Base-by-base conservation (phyloP, 441 rosid species). In the Pelargonium myrrhifolium region DNA sequence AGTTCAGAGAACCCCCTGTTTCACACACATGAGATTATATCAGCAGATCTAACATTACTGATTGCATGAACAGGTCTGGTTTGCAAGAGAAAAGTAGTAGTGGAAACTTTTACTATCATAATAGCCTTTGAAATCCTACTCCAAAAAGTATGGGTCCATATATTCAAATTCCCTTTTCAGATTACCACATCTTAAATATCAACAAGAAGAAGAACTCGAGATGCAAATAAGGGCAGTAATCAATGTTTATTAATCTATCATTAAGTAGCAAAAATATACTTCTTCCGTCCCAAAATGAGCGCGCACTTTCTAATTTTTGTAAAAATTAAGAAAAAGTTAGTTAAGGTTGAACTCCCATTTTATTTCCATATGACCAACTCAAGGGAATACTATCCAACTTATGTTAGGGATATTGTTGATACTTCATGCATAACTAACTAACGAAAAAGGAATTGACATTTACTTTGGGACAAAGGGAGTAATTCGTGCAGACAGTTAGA, bases 1-100 rank as follows among this genome's bases (percentile, higher is more conserved):
- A 65, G 65, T 75, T 81, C 67, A 93, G 74, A 72, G 68, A 66
- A 5, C 97, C 97, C 39, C 96, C 99, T 88, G 85, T 65, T 65
- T 69, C 21, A 62, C 61, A 15, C 7, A 9, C 21, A 55, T 2
- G 3, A 15, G 56, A 15, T 49, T 0, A 55, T 9, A 6, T 1
- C 15, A 15, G 9, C 15, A 15, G 24, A 20, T 15, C 21, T 6
- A 55, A 43, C 51, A 0, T 43, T 43, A 9, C 3, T 4, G 12
- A 4, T 43, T 43, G 3, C 12, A 43, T 14, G 51, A 43, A n/a
- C n/a, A n/a, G n/a, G n/a, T n/a, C n/a, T n/a, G n/a, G n/a, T n/a
- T n/a, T n/a, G n/a, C n/a, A n/a, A n/a, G n/a, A n/a, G n/a, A n/a
- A n/a, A n/a, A n/a, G n/a, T n/a, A n/a, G n/a, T n/a, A n/a, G n/a